Evolutionary conservation across 129 eudicot genomes (phyloP), one percentile per base, ranked within the genome.

Genomic region (Artemisia tridentata): DNA sequence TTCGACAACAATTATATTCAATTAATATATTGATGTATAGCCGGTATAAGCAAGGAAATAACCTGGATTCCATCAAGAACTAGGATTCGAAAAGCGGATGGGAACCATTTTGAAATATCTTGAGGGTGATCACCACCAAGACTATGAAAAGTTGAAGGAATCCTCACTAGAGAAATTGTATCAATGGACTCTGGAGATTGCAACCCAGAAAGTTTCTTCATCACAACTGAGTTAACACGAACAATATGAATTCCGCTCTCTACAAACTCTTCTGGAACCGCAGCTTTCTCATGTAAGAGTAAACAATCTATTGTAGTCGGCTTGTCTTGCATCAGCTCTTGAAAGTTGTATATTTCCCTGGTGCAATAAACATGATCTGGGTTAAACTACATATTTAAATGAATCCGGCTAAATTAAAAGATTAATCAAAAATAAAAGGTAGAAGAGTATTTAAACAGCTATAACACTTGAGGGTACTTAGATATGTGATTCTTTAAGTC

Each of bases 61-160:
- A 92, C 98, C 96, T 92, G 96, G 65, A 92, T 86, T 41, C 96
- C 92, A 76, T 92, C 98, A 72, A 92, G 96, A 73, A 87, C 95
- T 27, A 92, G 85, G 78, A 92, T 75, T 63, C 98, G 88, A 58
- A 67, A 86, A 8, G 78, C 62, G 60, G 75, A 80, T 38, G 90
- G 78, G 75, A 86, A 92, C 88, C 85, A 92, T 67, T 72, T 63
- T 20, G 38, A 31, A 70, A 72, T 68, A 80, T 83, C 81, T 29
- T 55, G 75, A 34, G 50, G 65, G 43, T 49, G 60, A 68, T 75
- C 50, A 20, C 80, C 79, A 46, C 73, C 75, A 5, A 87, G 63
- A 77, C 54, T 48, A 58, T 25, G 85, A 77, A 81, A 89, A 19
- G 83, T 89, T 65, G 86, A 66, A 69, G 96, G 98, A 63, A 85